Percentiles rank a stretch among this genome's conserved stretches.
phyloP scores from a whole-genome alignment of 1,139 yeast species.

The Cylindricascospora bacillispora region DNA sequence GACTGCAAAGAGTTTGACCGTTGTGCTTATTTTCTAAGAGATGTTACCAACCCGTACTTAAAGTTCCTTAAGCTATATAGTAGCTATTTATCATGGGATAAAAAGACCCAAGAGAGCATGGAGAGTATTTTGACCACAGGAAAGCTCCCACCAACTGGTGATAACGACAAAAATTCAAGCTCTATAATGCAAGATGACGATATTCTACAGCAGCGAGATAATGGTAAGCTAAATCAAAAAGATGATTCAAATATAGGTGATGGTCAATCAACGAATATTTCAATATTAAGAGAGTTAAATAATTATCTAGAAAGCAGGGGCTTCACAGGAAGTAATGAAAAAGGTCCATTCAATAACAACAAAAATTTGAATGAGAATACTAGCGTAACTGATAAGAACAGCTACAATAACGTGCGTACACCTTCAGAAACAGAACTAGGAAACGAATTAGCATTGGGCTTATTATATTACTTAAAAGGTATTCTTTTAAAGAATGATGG shows the following conservation, averaged over 20 bases:
- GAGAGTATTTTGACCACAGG: slow-evolving; percentile 43
- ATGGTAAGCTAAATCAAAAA: slow-evolving; percentile 2
- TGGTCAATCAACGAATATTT: slow-evolving; percentile 16
- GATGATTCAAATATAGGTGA: slow-evolving; percentile 9
- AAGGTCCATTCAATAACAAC: background rate
- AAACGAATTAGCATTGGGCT: slow-evolving; percentile 27
- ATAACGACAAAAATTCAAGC: slow-evolving; percentile 3
- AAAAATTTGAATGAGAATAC: background rate
- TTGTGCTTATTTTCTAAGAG: slow-evolving; percentile 47
- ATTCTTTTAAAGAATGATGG: slow-evolving; percentile 51
- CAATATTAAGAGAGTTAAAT: slow-evolving; percentile 31
- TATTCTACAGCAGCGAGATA: slow-evolving; percentile 1
- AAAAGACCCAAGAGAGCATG: slow-evolving; percentile 55
- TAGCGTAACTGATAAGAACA: slow-evolving; percentile 16
- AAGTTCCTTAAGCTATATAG: slow-evolving; percentile 59
- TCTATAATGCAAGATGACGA: slow-evolving; percentile 3
- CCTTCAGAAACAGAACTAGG: too few relatives aligned
- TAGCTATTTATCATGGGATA: slow-evolving; percentile 59
- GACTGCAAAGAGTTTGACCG: slow-evolving; percentile 79
- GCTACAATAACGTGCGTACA: too few relatives aligned
- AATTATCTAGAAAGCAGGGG: slow-evolving; percentile 24
- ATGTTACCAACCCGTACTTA: slow-evolving; percentile 42
- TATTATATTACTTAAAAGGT: slow-evolving; percentile 59
- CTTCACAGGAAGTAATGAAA: too few relatives aligned
- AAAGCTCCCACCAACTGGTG: slow-evolving; percentile 5